Evolutionary conservation across 2,329 filamentous ascomycete species (phyloP).

Genomic region (Bipolaris gigantea): DNA sequence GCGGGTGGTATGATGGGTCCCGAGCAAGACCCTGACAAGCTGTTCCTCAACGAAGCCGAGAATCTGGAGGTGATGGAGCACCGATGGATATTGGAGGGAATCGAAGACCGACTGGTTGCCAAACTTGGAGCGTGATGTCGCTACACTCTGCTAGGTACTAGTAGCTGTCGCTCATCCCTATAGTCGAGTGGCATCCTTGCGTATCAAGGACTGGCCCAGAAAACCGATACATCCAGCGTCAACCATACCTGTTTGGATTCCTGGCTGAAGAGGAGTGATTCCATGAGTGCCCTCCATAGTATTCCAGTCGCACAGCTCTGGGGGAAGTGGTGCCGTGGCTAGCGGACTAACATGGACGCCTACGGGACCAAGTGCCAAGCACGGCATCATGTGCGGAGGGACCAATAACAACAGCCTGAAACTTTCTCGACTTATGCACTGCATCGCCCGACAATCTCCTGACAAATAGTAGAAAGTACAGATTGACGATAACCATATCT

Average conservation of each 20-base stretch:
- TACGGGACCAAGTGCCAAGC: conserved; percentile 16
- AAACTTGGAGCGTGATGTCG: conserved; percentile 35
- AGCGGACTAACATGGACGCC: conserved; percentile 17
- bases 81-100: conserved; percentile 83
- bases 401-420: conserved; percentile 10
- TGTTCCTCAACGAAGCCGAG: conserved; percentile 89
- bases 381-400: not conserved
- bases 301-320: conserved; percentile 28
- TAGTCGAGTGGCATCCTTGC: conserved; percentile 7
- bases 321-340: conserved; percentile 28
- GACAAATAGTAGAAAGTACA: conserved; percentile 6
- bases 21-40: conserved; percentile 91
- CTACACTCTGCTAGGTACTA: conserved; percentile 8
- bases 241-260: conserved; percentile 23
- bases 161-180: conserved; percentile 12
- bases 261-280: conserved; percentile 30
- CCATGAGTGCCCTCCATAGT: conserved; percentile 28
- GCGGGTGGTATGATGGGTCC: conserved; percentile 85
- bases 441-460: conserved; percentile 28
- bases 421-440: conserved; percentile 13
- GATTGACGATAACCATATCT: conserved; percentile 5
- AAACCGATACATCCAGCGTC: conserved; percentile 30
- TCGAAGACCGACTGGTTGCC: conserved; percentile 79
- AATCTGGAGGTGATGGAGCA: conserved; percentile 95
- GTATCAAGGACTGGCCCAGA: conserved; percentile 12